A percentile compares a stretch with the other conserved stretches of the same genome.
phyloP scores from a whole-genome alignment of 257 asterid species.

The Scutellaria minor region DNA sequence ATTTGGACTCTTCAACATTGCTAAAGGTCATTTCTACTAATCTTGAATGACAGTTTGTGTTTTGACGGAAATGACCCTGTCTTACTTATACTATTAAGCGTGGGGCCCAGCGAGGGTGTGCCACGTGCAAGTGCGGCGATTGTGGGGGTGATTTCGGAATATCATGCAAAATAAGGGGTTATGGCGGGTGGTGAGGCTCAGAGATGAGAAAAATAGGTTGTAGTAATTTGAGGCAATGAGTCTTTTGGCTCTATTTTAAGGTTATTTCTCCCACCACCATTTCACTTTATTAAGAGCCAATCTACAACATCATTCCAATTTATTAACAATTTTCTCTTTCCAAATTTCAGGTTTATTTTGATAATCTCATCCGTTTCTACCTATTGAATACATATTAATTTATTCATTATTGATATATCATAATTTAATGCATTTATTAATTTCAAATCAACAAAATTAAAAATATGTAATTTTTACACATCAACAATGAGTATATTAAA shows the following conservation, averaged over 20 bases:
- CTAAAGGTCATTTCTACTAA: conserved; percentile 60
- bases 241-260: conserved; percentile 21
- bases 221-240: neutral
- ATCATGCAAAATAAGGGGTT: conserved; percentile 11
- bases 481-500: too few relatives aligned
- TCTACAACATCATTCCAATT: neutral
- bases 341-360: too few relatives aligned
- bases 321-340: too few relatives aligned
- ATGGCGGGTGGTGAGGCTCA: conserved; percentile 41
- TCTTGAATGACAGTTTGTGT: conserved; percentile 31
- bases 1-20: conserved; percentile 59
- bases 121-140: neutral
- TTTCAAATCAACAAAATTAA: too few relatives aligned
- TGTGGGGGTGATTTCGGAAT: conserved; percentile 35
- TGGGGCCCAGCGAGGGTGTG: neutral
- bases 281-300: neutral
- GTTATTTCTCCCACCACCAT: neutral
- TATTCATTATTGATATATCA: too few relatives aligned
- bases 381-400: too few relatives aligned
- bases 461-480: too few relatives aligned
- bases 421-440: too few relatives aligned
- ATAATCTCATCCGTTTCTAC: too few relatives aligned
- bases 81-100: conserved; percentile 22
- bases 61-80: conserved; percentile 36
- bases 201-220: too few relatives aligned